Evolutionary conservation across 192 early-diverging fungal genomes (phyloP).

Genomic region (Neocallimastix lanati): DNA sequence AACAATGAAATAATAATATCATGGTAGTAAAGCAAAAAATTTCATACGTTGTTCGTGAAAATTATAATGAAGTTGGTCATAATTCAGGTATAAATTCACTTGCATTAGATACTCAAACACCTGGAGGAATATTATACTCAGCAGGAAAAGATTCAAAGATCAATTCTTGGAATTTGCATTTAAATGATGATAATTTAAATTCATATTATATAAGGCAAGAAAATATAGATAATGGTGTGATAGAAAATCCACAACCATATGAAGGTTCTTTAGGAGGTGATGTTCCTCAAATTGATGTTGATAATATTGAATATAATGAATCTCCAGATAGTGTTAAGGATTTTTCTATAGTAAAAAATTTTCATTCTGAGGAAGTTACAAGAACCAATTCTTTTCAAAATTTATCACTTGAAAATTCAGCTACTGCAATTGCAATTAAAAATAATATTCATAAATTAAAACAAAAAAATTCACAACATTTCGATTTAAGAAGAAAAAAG

Average conservation of each 20-base stretch:
- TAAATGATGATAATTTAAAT: slow-evolving; percentile 9
- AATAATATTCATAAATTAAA: background rate
- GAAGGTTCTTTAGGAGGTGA: background rate
- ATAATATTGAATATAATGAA: background rate
- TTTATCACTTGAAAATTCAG: too few species aligned
- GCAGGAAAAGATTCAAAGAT: slow-evolving; percentile 79
- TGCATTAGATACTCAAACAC: slow-evolving; percentile 38
- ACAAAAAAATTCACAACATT: background rate
- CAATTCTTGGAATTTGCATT: slow-evolving; percentile 65
- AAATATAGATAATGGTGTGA: background rate
- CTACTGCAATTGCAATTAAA: background rate
- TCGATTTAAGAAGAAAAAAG: background rate
- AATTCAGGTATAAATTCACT: slow-evolving; percentile 73
- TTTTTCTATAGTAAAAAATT: background rate
- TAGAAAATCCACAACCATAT: background rate
- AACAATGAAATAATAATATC: too few species aligned
- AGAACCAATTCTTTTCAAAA: background rate
- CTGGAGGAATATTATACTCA: slow-evolving; percentile 60
- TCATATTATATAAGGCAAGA: slow-evolving; percentile 6
- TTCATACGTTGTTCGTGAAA: slow-evolving; percentile 36
- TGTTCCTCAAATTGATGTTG: background rate
- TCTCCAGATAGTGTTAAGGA: slow-evolving; percentile 11
- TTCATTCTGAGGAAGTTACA: background rate
- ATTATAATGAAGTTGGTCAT: slow-evolving; percentile 40
- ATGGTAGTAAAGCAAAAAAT: slow-evolving; percentile 23